Percentiles rank a stretch among this genome's conserved stretches.
phyloP scores from a whole-genome alignment of 1,284 basidiomycete genomes.

The Heterobasidion occidentale region DNA sequence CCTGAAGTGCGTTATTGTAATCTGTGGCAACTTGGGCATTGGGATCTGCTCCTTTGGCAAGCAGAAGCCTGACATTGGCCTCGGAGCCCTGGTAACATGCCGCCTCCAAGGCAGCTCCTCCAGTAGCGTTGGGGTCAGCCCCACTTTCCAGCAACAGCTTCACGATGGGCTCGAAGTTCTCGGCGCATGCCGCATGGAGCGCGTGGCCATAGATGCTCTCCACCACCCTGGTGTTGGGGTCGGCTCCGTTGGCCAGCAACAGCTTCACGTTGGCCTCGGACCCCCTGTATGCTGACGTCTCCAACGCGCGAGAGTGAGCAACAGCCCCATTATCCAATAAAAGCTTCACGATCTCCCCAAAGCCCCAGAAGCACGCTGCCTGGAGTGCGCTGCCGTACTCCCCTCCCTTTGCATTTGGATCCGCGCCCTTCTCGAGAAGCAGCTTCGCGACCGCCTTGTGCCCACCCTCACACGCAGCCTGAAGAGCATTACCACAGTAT shows the following conservation, averaged over 20 bases:
- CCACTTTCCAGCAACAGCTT: background rate
- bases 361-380: background rate
- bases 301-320: background rate
- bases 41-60: background rate
- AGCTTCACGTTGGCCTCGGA: background rate
- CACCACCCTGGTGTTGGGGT: background rate
- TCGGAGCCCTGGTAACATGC: background rate
- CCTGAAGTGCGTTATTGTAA: too few species aligned
- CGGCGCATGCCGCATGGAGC: background rate
- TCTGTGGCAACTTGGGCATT: too few species aligned
- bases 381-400: background rate
- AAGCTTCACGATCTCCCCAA: background rate
- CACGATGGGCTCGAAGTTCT: background rate
- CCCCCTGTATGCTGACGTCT: background rate
- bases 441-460: background rate
- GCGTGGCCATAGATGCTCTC: background rate
- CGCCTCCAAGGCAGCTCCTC: background rate
- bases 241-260: background rate
- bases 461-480: background rate
- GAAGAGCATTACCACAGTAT: background rate
- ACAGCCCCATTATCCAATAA: background rate
- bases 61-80: background rate
- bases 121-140: background rate
- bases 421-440: background rate
- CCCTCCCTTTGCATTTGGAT: background rate